phyloP scores from a whole-genome alignment of 179 eudicot species.

The Spergularia azorica region DNA sequence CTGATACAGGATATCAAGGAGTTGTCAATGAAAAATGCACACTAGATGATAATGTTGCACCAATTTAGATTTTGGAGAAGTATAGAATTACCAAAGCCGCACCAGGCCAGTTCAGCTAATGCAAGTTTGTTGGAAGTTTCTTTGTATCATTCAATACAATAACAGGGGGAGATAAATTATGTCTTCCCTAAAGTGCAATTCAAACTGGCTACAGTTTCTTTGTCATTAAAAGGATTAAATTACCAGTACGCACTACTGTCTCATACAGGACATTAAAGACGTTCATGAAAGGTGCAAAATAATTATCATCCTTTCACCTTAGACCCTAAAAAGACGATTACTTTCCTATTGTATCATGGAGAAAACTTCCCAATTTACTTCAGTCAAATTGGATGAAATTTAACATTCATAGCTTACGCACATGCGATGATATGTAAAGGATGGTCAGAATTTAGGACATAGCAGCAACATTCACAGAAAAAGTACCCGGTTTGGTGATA shows the following conservation, averaged over 20 bases:
- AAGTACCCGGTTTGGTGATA: neutral
- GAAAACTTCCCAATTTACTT: neutral
- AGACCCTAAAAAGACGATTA: neutral
- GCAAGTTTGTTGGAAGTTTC: no score
- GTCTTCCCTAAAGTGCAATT: no score
- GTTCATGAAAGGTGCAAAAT: neutral
- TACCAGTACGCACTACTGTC: no score
- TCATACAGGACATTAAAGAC: no score
- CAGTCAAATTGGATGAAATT: neutral
- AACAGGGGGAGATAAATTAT: no score
- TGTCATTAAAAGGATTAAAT: no score
- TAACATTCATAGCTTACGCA: neutral
- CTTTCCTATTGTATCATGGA: no score
- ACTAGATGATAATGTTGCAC: neutral
- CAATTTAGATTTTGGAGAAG: no score
- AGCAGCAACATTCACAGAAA: neutral
- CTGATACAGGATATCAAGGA: slow-evolving; percentile 36
- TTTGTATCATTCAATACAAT: no score
- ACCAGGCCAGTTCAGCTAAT: no score
- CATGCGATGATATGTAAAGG: neutral
- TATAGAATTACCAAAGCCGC: no score
- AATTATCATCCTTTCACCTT: neutral
- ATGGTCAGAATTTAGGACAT: neutral
- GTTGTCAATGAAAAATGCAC: neutral
- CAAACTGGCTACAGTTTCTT: no score